Conservation (phyloP, 2,329 filamentous ascomycete genomes). For the Trichoderma sp. region DNA sequence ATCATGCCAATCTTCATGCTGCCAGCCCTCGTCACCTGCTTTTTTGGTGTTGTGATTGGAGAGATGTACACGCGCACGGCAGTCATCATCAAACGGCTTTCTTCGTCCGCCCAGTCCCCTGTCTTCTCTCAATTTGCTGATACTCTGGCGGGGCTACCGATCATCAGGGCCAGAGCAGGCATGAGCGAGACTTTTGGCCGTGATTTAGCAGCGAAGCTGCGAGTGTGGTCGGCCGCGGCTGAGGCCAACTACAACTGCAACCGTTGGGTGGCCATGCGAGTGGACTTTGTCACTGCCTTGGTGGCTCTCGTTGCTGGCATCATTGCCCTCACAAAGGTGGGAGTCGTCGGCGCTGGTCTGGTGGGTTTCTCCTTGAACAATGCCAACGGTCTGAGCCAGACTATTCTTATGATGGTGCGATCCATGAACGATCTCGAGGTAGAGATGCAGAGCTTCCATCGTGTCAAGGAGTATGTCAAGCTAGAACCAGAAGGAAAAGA, state of each 20-base stretch:
- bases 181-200: constrained; percentile 52
- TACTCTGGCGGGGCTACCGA: constrained; percentile 51
- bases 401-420: constrained; percentile 54
- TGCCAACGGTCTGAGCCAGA: constrained; percentile 55
- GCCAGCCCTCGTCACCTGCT: constrained; percentile 48
- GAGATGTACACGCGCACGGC: constrained; percentile 55
- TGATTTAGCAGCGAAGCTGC: constrained; percentile 53
- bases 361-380: constrained; percentile 60
- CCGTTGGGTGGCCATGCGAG: constrained; percentile 57
- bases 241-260: constrained; percentile 59
- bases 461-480: constrained; percentile 52
- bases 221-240: constrained; percentile 48
- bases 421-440: constrained; percentile 59
- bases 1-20: constrained; percentile 56
- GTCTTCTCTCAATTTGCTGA: constrained; percentile 60
- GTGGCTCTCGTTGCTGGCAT: constrained; percentile 54
- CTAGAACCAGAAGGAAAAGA: constrained; percentile 49
- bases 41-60: constrained; percentile 48
- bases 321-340: constrained; percentile 53
- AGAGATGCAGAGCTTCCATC: constrained; percentile 56
- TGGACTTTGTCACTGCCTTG: constrained; percentile 56
- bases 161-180: constrained; percentile 53
- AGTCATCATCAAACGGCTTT: constrained; percentile 48
- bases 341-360: constrained; percentile 51
- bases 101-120: constrained; percentile 52